Evolutionary conservation across 2,329 filamentous ascomycete species (phyloP).

Genomic region (Coniochaeta prunicola): DNA sequence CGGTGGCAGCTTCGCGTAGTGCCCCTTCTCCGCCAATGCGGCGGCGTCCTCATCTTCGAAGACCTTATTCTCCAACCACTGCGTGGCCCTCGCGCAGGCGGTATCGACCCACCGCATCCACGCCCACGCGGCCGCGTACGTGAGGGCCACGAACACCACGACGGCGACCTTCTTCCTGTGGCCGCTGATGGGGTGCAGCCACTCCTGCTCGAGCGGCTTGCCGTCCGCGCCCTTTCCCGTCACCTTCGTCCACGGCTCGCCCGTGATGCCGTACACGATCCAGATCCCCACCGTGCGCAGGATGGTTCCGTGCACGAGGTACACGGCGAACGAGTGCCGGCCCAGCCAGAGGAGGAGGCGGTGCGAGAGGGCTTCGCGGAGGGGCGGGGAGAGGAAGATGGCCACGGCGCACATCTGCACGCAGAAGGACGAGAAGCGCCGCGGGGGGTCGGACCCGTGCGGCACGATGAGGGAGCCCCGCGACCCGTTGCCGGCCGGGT

Average conservation of each 20-base stretch:
- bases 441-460: conserved; percentile 27
- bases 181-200: conserved; percentile 29
- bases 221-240: conserved; percentile 26
- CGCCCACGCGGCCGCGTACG: conserved; percentile 38
- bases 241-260: conserved; percentile 15
- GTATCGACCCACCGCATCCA: conserved; percentile 46
- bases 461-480: conserved; percentile 37
- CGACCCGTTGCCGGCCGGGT: conserved; percentile 28
- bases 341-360: conserved; percentile 44
- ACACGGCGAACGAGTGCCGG: conserved; percentile 48
- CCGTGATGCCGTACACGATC: conserved; percentile 42
- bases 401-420: conserved; percentile 41
- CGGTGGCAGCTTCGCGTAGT: not conserved
- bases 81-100: conserved; percentile 38
- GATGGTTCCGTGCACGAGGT: conserved; percentile 45
- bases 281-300: conserved; percentile 42
- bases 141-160: conserved; percentile 34
- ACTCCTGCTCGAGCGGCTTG: conserved; percentile 30
- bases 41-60: conserved; percentile 31
- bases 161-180: conserved; percentile 32
- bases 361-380: conserved; percentile 41
- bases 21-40: conserved; percentile 18
- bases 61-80: conserved; percentile 37
- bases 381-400: conserved; percentile 39
- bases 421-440: conserved; percentile 39